phyloP scores from a whole-genome alignment of 345 rosid species.

The Salix purpurea region DNA sequence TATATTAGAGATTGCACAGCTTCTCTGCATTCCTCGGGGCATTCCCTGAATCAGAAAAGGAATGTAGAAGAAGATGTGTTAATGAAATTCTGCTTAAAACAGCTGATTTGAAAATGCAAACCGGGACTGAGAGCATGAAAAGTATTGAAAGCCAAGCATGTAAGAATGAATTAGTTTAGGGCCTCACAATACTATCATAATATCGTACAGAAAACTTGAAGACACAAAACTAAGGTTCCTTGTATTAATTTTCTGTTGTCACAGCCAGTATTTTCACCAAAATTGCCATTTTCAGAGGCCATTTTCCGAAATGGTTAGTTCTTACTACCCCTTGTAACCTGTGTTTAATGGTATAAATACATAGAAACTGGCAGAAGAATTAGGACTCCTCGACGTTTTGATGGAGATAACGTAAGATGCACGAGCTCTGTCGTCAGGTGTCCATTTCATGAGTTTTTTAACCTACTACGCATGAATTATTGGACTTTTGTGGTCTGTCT shows the following conservation, averaged over 20 bases:
- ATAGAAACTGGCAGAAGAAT: neutral
- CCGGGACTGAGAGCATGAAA: neutral
- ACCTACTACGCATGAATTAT: neutral
- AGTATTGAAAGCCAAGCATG: neutral
- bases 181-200: neutral
- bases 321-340: neutral
- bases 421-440: neutral
- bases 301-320: neutral
- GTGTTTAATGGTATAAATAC: neutral
- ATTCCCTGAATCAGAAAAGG: constrained; percentile 45
- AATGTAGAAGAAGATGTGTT: neutral
- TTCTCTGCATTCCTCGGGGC: constrained; percentile 79
- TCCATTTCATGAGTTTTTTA: neutral
- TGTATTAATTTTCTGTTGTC: neutral
- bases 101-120: neutral
- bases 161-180: no score
- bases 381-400: neutral
- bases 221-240: neutral
- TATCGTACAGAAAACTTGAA: neutral
- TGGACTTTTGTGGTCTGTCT: neutral
- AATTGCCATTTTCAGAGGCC: neutral
- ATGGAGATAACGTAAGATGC: neutral
- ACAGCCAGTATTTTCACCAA: neutral
- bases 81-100: neutral
- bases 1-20: constrained; percentile 63